Evolutionary conservation across 768 basidiomycete genomes (phyloP), one percentile per base, ranked within the genome.

Genomic region (Hericium coralloides): DNA sequence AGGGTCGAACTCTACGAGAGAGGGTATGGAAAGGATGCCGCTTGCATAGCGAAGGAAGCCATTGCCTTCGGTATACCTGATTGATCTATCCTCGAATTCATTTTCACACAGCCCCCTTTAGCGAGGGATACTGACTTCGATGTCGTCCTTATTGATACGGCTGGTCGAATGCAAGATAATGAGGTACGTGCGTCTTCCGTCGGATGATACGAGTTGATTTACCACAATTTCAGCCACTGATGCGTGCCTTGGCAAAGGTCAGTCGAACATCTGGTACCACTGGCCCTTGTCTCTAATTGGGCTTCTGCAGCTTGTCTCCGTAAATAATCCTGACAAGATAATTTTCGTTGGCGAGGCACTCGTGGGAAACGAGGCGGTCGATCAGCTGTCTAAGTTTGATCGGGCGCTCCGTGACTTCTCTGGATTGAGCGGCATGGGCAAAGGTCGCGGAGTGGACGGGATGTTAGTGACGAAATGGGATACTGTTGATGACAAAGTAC

Each of bases 401-500:
- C 85, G 94, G 17, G 87, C 95, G 1, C 71, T 99, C 58, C 84
- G 88, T 22, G 94, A 99, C 67, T 98, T 98, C 66, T 93, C 93
- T 6, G 82, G 85, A 17, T 80, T 84, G 0, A 72, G 68, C 14
- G 80, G 81, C 10, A 72, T 75, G 26, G 82, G 82, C 17, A 83
- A 84, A 68, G 87, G 87, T 51, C 83, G 97, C 20, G 97, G 97
- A 5, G 95, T 99, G 59, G 97, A 99, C 68, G 97, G 95, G 23
- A 98, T 97, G 88, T 76, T 99, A 47, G 83, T 99, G 58, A 99
- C 97, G 36, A 99, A 99, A 72, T 98, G 97, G 87, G 97, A 99
- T 66, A 98, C 95, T 1, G 97, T 98, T 20, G 92, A 94, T 65
- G 92, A 95, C 73, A 95, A 95, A 81, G 95, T 89, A 56, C 26